Evolutionary conservation across 2,329 filamentous ascomycete species (phyloP).

Genomic region (Sclerotinia minor): DNA sequence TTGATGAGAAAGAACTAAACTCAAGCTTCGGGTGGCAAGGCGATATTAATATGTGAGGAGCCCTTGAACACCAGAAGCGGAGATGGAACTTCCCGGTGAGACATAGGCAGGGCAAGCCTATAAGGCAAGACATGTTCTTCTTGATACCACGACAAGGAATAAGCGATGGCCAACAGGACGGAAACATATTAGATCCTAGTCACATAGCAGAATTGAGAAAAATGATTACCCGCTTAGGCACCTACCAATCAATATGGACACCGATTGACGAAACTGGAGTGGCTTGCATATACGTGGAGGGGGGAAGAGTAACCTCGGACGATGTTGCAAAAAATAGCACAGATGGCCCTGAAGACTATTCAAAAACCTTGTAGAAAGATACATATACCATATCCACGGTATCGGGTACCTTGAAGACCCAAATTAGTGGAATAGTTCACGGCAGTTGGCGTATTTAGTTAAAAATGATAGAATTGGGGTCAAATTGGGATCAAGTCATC

Average conservation of each 20-base stretch:
- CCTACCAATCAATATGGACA: slow-evolving; percentile 21
- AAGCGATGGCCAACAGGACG: slow-evolving; percentile 15
- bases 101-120: slow-evolving; percentile 22
- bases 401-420: slow-evolving; percentile 24
- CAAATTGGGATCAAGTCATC: neutral
- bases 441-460: slow-evolving; percentile 24
- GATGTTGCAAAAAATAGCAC: slow-evolving; percentile 22
- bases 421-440: slow-evolving; percentile 17
- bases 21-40: slow-evolving; percentile 14
- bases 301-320: slow-evolving; percentile 1
- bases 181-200: slow-evolving; percentile 16
- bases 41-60: slow-evolving; percentile 18
- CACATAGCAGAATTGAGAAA: slow-evolving; percentile 19
- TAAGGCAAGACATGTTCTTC: slow-evolving; percentile 23
- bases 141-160: slow-evolving; percentile 14
- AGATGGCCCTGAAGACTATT: slow-evolving; percentile 19
- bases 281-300: slow-evolving; percentile 26
- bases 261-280: slow-evolving; percentile 21
- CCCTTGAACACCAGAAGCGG: slow-evolving; percentile 16
- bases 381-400: slow-evolving; percentile 24
- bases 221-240: slow-evolving; percentile 19
- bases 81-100: slow-evolving; percentile 22
- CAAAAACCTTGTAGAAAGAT: slow-evolving; percentile 22
- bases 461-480: slow-evolving; percentile 14
- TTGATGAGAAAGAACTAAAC: slow-evolving; percentile 3